Evolutionary conservation across 805 yeast genomes (phyloP).

Genomic region (Ogataea siamensis): DNA sequence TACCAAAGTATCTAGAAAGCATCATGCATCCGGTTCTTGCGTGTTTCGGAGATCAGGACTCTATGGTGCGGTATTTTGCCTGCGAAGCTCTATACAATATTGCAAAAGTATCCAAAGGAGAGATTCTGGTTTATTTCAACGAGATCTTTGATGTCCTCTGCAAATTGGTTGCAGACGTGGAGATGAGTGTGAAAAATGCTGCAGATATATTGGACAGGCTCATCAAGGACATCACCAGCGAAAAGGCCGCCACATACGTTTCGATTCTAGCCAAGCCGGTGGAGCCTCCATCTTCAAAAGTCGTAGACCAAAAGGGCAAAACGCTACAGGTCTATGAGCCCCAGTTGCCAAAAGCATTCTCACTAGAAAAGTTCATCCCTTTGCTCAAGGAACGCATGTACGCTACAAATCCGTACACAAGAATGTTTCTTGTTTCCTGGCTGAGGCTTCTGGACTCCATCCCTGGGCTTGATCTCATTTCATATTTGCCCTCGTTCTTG

Average conservation of each 20-base stretch:
- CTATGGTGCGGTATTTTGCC: slow-evolving; percentile 95
- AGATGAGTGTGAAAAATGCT: slow-evolving; percentile 88
- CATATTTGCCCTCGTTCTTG: slow-evolving; percentile 84
- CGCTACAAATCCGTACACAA: slow-evolving; percentile 87
- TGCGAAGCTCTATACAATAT: slow-evolving; percentile 95
- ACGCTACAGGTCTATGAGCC: slow-evolving; percentile 58
- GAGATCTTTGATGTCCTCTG: slow-evolving; percentile 93
- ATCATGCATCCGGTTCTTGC: slow-evolving; percentile 92
- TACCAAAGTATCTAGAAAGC: slow-evolving; percentile 77
- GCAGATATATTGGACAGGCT: slow-evolving; percentile 90
- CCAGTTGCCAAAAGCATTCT: slow-evolving; percentile 68
- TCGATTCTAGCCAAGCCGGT: slow-evolving; percentile 53
- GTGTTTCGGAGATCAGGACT: slow-evolving; percentile 95
- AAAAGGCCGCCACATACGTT: slow-evolving; percentile 85
- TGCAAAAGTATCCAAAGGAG: slow-evolving; percentile 96
- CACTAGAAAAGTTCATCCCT: slow-evolving; percentile 85
- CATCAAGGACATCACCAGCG: slow-evolving; percentile 91
- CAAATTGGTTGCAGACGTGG: slow-evolving; percentile 85
- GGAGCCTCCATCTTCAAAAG: slow-evolving; percentile 39
- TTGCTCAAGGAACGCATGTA: slow-evolving; percentile 87
- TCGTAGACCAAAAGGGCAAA: slow-evolving; percentile 56
- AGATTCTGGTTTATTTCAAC: slow-evolving; percentile 84
- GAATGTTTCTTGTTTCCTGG: slow-evolving; percentile 93
- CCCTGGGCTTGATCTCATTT: slow-evolving; percentile 84
- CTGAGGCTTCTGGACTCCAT: slow-evolving; percentile 86